A percentile compares a stretch with the other conserved stretches of the same genome.
phyloP scores from a whole-genome alignment of 768 basidiomycete species.

The Suillus weaverae region DNA sequence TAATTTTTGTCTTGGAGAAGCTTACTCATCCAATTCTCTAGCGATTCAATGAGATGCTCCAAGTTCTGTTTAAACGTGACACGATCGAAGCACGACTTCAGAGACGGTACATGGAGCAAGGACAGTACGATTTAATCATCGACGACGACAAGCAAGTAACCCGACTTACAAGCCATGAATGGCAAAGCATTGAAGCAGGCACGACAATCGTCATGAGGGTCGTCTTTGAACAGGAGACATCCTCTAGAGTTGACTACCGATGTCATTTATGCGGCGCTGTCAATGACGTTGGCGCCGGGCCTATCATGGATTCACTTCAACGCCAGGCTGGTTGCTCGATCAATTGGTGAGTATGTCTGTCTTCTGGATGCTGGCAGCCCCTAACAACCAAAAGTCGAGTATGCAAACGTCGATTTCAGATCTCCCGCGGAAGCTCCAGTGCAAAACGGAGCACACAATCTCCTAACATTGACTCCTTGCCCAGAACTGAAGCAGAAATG shows the following conservation, averaged over 20 bases:
- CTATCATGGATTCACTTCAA: slow-evolving; percentile 5
- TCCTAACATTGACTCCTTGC: not conserved
- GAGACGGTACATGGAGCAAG: slow-evolving; percentile 22
- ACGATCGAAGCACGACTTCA: slow-evolving; percentile 17
- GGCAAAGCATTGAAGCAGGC: not conserved
- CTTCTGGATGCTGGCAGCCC: slow-evolving; percentile 3
- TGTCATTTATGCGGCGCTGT: slow-evolving; percentile 7
- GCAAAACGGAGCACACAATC: not conserved
- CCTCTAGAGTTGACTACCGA: slow-evolving; percentile 5
- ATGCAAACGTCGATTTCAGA: slow-evolving; percentile 30
- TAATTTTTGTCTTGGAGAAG: accelerated
- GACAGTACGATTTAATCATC: slow-evolving; percentile 18
- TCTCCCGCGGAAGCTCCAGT: not conserved
- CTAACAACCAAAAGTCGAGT: slow-evolving; percentile 13
- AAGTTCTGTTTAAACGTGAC: slow-evolving; percentile 15
- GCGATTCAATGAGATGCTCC: not conserved
- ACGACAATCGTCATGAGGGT: slow-evolving; percentile 28
- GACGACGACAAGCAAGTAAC: too few relatives aligned
- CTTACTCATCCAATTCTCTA: not conserved
- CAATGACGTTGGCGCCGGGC: not conserved
- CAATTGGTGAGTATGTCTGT: slow-evolving; percentile 20
- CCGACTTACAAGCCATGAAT: too few relatives aligned
- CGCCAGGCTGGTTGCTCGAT: slow-evolving; percentile 23
- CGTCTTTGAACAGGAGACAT: slow-evolving; percentile 19
- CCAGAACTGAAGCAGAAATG: not conserved